Conservation (phyloP, 2,329 filamentous ascomycete species). For the Magnaporthiopsis rhizophila region DNA sequence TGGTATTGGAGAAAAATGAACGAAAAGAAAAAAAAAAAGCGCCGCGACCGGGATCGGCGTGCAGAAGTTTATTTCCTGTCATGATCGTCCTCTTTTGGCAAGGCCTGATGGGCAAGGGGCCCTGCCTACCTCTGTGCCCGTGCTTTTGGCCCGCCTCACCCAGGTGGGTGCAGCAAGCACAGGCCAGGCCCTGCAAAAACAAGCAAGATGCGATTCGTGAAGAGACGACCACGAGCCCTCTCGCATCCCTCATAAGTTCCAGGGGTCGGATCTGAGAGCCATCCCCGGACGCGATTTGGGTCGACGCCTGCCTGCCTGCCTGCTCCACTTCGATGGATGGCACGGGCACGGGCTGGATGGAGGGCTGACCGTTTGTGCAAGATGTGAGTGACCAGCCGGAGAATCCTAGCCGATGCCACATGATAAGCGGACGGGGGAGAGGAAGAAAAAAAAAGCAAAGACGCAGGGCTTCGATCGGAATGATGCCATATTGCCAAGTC, state of each 20-base stretch:
- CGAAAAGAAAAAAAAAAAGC: too few relatives aligned
- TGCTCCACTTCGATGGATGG: neutral
- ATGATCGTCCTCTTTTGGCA: neutral
- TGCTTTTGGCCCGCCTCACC: neutral
- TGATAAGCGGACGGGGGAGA: neutral
- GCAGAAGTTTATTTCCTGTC: neutral
- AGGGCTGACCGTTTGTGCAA: neutral
- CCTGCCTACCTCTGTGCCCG: neutral
- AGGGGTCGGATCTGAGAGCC: neutral
- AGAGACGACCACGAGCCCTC: neutral
- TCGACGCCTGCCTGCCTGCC: neutral
- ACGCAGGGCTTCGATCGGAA: neutral
- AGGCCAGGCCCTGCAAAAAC: neutral
- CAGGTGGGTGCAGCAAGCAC: neutral
- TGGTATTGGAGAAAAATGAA: neutral
- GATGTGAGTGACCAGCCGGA: constrained; percentile 1
- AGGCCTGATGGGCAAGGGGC: neutral
- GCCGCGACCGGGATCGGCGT: neutral
- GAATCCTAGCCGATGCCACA: neutral
- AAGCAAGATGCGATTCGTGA: neutral
- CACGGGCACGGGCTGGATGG: neutral
- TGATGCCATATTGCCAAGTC: neutral
- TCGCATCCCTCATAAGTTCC: too few relatives aligned
- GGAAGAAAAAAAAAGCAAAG: neutral
- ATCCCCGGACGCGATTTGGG: neutral